Evolutionary conservation across 108 stramenopile genomes (phyloP).

Genomic region (Bacterosira constricta): DNA sequence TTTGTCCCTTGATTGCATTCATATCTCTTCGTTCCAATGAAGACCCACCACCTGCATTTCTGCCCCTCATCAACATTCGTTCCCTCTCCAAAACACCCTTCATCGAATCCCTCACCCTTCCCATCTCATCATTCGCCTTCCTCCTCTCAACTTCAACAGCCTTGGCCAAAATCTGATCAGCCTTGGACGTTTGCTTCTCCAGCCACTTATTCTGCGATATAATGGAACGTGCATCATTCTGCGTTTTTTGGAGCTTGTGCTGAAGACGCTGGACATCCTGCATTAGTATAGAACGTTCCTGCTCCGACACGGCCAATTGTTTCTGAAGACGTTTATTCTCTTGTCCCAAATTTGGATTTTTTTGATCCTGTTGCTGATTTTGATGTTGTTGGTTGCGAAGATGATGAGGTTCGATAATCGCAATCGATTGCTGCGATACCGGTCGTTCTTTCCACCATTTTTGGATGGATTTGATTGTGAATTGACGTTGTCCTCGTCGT

Average conservation of each 20-base stretch:
- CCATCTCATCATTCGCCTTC: constrained; percentile 30
- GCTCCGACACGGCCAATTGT: constrained; percentile 32
- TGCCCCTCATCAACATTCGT: constrained; percentile 32
- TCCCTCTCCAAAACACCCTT: constrained; percentile 27
- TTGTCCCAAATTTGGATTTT: constrained; percentile 11
- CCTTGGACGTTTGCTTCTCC: constrained; percentile 26
- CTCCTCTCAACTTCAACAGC: constrained; percentile 26
- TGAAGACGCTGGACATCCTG: constrained; percentile 23
- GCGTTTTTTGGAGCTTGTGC: constrained; percentile 27
- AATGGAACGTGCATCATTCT: constrained; percentile 15
- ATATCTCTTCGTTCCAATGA: neutral
- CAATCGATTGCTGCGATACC: constrained; percentile 7
- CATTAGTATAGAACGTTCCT: constrained; percentile 30
- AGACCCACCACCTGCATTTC: neutral
- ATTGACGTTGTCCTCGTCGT: constrained; percentile 25
- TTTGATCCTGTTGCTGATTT: constrained; percentile 9
- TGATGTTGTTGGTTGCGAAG: no score
- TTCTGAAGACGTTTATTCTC: constrained; percentile 26
- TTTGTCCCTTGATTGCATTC: neutral
- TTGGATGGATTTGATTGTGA: constrained; percentile 29
- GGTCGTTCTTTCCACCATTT: constrained; percentile 41
- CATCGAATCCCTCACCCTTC: constrained; percentile 22
- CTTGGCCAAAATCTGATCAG: constrained; percentile 1
- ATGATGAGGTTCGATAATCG: constrained; percentile 35
- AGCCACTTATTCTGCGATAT: constrained; percentile 28